Conservation (phyloP, 2,329 filamentous ascomycete species). For the Pestalotiopsis sp. region DNA sequence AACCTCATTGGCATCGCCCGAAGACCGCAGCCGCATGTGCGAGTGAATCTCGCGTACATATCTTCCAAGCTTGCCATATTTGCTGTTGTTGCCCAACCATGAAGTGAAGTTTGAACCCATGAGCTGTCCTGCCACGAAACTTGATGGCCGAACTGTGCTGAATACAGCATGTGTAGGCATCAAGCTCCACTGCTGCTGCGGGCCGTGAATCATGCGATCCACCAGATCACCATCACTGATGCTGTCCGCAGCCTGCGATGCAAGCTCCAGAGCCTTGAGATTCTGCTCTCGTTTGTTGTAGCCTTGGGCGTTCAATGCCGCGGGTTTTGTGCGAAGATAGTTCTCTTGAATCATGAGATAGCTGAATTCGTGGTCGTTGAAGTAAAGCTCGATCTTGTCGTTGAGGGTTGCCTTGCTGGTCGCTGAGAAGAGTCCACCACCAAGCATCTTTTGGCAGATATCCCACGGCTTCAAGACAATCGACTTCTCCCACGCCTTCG, state of each 20-base stretch:
- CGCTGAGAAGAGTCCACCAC: slow-evolving; percentile 80
- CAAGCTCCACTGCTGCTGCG: slow-evolving; percentile 96
- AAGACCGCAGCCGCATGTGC: slow-evolving; percentile 90
- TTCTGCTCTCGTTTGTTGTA: slow-evolving; percentile 70
- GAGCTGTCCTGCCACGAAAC: slow-evolving; percentile 81
- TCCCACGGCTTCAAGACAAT: slow-evolving; percentile 97
- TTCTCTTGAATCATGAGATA: slow-evolving; percentile 98
- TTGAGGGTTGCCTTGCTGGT: slow-evolving; percentile 87
- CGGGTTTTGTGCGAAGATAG: slow-evolving; percentile 83
- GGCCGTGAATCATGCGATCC: slow-evolving; percentile 97
- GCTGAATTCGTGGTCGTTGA: slow-evolving; percentile 98
- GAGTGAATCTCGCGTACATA: slow-evolving; percentile 93
- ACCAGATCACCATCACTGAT: slow-evolving; percentile 97
- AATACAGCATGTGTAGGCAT: slow-evolving; percentile 98
- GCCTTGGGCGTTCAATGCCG: slow-evolving; percentile 56
- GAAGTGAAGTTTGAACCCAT: slow-evolving; percentile 77
- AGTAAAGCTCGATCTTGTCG: slow-evolving; percentile 98
- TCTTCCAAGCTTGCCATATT: slow-evolving; percentile 74
- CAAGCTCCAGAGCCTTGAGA: slow-evolving; percentile 82
- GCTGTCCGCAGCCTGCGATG: slow-evolving; percentile 87
- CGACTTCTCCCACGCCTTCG: slow-evolving; percentile 98
- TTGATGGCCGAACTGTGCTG: slow-evolving; percentile 90
- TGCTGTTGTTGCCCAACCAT: slow-evolving; percentile 97
- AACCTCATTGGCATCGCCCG: slow-evolving; percentile 90
- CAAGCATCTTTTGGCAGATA: slow-evolving; percentile 91